Evolutionary conservation across 2,329 filamentous ascomycete species (phyloP).

Genomic region (Clonostachys rhizophaga): DNA sequence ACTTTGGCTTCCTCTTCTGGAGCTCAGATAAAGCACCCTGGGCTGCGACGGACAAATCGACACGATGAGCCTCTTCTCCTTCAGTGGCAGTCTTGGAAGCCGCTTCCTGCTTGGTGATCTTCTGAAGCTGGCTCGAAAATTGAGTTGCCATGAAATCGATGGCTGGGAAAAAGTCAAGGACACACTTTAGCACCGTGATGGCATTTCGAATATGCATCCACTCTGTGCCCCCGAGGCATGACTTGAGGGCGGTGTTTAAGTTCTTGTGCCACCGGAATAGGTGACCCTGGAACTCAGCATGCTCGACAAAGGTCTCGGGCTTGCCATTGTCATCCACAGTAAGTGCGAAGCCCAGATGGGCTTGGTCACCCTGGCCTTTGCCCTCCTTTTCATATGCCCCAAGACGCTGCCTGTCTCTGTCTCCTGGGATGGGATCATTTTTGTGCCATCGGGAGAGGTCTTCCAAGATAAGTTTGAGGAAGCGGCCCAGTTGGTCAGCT

Average conservation of each 20-base stretch:
- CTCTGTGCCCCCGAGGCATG: constrained; percentile 75
- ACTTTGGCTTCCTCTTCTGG: constrained; percentile 60
- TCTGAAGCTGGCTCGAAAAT: constrained; percentile 58
- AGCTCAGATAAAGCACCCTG: constrained; percentile 68
- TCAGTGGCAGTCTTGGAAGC: constrained; percentile 39
- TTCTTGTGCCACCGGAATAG: constrained; percentile 89
- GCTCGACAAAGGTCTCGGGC: constrained; percentile 69
- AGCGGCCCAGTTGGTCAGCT: constrained; percentile 87
- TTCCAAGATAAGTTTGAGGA: constrained; percentile 75
- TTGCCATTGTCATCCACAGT: constrained; percentile 63
- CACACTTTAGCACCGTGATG: constrained; percentile 79
- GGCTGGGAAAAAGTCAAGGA: constrained; percentile 79
- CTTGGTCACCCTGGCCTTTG: constrained; percentile 37
- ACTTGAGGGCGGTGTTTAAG: constrained; percentile 73
- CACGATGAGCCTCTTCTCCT: constrained; percentile 54
- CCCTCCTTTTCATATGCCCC: constrained; percentile 85
- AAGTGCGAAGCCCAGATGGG: constrained; percentile 73
- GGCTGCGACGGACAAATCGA: constrained; percentile 72
- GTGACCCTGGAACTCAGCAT: constrained; percentile 79
- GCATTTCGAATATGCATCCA: constrained; percentile 99
- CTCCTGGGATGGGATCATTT: constrained; percentile 52
- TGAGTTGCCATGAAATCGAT: constrained; percentile 81
- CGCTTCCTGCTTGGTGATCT: constrained; percentile 59
- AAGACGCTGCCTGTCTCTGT: constrained; percentile 47
- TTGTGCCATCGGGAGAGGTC: constrained; percentile 83